Evolutionary conservation across 1,139 yeast species (phyloP), one percentile per base, ranked within the genome.

Genomic region (Barnettozyma hawaiiensis): DNA sequence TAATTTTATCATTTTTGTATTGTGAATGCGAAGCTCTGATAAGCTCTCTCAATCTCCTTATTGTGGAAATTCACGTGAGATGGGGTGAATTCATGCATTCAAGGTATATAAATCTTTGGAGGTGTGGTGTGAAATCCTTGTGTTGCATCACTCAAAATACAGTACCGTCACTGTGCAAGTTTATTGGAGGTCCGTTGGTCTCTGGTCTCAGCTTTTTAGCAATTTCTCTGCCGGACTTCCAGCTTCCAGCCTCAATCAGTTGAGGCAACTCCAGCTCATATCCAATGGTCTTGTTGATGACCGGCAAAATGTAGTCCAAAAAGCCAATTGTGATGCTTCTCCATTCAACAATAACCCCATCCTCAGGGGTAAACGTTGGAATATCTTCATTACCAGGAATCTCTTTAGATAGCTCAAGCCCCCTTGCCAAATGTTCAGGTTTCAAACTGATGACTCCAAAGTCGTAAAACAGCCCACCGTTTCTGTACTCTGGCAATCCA

Each of bases 291-390:
- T 65, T 60, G 47, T 77, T 76, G 32, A 77, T 71, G 39, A 68
- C 47, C 9, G 74, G 73, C 19, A 76, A 61, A 7, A 77, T 57
- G 47, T 63, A 57, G 53, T 78, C 84, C 40, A 78, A 59, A 38
- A 77, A 62, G 4, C 76, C 76, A 27, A 78, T 73, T 0, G 81
- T 78, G 43, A 69, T 62, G 18, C 81, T 75, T 53, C 83, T 66
- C 83, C 83, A 78, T 53, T 78, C 84, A n/a, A 78, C 78, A 45
- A 78, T 75, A 19, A 68, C 73, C 41, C 78, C 82, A 48, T 75
- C 76, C 27, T 66, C 70, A 2, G 81, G 78, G 1, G 59, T 59
- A 48, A 68, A 78, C 5, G 71, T 60, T 24, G 83, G 82, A n/a
- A 75, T 62, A 1, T 49, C 49, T 5, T 50, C 51, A 0, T 49